A percentile compares a stretch with the other conserved stretches of the same genome.
Conservation (phyloP, 2,329 filamentous ascomycete genomes). For the Trichoderma endophyticum region DNA sequence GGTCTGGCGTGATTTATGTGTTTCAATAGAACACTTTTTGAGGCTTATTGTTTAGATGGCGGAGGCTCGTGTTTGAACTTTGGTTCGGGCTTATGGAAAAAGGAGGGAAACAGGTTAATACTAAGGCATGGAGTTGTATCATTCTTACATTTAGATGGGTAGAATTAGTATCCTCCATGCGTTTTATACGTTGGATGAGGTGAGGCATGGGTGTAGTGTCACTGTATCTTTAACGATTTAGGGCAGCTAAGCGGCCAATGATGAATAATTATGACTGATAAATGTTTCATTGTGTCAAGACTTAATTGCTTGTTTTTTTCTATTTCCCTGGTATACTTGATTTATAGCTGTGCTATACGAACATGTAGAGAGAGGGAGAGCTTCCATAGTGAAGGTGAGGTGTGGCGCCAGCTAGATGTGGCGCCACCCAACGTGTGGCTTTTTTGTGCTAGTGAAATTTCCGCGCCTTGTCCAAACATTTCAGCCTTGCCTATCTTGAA, state of each 20-base stretch:
- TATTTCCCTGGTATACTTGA: not conserved
- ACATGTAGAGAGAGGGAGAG: not conserved
- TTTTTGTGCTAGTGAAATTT: slow-evolving; percentile 29
- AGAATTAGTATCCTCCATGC: not conserved
- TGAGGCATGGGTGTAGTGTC: not conserved
- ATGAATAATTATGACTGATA: not conserved
- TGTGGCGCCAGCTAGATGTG: slow-evolving; percentile 3
- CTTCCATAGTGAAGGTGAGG: not conserved
- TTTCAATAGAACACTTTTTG: slow-evolving; percentile 47
- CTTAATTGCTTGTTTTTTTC: not conserved
- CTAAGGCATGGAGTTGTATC: not conserved
- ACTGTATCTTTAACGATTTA: not conserved
- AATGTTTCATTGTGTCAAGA: not conserved
- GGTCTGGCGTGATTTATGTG: slow-evolving; percentile 85
- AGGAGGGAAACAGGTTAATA: not conserved
- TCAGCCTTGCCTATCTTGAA: slow-evolving; percentile 30
- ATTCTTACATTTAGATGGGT: not conserved
- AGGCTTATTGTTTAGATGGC: not conserved
- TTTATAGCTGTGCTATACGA: not conserved
- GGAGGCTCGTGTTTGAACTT: not conserved
- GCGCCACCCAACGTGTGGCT: slow-evolving; percentile 14
- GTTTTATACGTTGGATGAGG: not conserved
- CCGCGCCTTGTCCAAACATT: slow-evolving; percentile 29
- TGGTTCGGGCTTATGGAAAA: not conserved
- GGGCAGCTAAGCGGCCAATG: not conserved